Evolutionary conservation across 148 eudicot genomes (phyloP).

Genomic region (Amaranthus palmeri): DNA sequence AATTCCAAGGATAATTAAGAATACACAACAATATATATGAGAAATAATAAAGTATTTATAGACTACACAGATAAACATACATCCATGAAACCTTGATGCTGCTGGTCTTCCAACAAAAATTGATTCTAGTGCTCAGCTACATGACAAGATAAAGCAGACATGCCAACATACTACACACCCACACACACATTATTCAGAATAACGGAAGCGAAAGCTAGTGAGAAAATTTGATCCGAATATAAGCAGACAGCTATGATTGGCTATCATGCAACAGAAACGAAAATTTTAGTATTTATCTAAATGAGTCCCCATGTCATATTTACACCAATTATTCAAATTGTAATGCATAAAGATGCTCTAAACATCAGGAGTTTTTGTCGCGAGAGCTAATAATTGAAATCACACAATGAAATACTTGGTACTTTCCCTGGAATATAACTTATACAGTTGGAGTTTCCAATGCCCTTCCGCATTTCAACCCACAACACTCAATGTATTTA

Average conservation of each 20-base stretch:
- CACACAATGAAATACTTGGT: background rate
- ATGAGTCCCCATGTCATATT: background rate
- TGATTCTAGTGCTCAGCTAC: too few relatives aligned
- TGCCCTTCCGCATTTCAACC: background rate
- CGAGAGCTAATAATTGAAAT: background rate
- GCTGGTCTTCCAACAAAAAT: too few relatives aligned
- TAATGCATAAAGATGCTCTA: background rate
- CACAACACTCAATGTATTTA: background rate
- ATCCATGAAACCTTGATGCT: too few relatives aligned
- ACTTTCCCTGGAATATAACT: background rate
- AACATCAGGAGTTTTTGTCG: background rate
- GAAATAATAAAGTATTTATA: too few relatives aligned
- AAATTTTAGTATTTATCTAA: background rate
- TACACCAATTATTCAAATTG: background rate
- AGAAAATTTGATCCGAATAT: background rate
- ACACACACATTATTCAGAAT: too few relatives aligned
- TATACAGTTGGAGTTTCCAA: background rate
- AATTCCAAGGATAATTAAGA: background rate
- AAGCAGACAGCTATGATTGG: background rate
- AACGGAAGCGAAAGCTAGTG: background rate
- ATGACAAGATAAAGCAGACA: too few relatives aligned
- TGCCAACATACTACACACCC: too few relatives aligned
- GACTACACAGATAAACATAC: too few relatives aligned
- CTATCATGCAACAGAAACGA: background rate
- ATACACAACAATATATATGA: background rate